These are phyloP conservation scores for Thraustochytrium sp. DNA, from an alignment of 352 stramenopile species.

Conservation along the genomic window DNA sequence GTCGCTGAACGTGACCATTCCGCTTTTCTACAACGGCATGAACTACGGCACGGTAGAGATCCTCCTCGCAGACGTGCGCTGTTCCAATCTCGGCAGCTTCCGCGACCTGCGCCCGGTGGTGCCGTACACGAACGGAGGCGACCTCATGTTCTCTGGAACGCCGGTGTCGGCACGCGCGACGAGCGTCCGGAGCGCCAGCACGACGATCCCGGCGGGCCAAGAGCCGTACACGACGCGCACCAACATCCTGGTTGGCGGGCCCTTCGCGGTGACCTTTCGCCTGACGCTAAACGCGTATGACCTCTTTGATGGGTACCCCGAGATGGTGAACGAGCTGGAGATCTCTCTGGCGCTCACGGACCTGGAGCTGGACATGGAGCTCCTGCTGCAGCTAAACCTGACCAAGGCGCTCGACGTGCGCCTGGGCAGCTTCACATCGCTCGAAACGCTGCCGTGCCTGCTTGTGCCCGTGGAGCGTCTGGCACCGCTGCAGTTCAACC, in stretches of 20 bases:
- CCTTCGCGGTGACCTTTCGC: neutral
- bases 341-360: neutral
- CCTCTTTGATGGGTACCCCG: neutral
- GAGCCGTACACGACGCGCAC: conserved; percentile 17
- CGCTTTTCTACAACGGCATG: neutral
- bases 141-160: neutral
- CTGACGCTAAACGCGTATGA: conserved; percentile 1
- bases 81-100: neutral
- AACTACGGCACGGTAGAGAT: neutral
- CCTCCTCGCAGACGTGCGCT: neutral
- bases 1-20: neutral
- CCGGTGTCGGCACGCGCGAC: no score
- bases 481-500: neutral
- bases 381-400: neutral
- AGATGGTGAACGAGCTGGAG: conserved; percentile 17
- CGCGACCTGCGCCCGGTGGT: neutral
- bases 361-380: neutral
- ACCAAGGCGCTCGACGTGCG: neutral
- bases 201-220: neutral
- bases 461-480: neutral
- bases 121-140: neutral
- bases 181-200: neutral
- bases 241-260: neutral
- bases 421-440: neutral
- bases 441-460: neutral